phyloP scores from a whole-genome alignment of 495 filamentous ascomycete genomes.

The Xylaria scruposa region DNA sequence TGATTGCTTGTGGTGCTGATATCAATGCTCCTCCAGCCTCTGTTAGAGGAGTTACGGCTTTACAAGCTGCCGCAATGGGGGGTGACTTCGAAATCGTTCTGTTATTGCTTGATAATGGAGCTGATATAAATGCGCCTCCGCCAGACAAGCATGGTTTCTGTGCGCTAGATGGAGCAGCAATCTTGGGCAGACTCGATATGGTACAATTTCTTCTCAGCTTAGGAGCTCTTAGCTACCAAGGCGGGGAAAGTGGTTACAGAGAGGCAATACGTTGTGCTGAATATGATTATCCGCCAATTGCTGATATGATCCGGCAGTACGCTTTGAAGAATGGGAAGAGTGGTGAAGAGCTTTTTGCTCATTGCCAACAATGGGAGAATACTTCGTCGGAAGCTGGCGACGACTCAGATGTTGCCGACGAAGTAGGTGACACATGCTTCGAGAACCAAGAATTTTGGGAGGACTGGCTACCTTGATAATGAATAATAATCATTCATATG shows the following conservation, averaged over 20 bases:
- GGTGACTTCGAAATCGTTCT: not conserved
- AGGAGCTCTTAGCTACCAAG: constrained; percentile 24
- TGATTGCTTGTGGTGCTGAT: constrained; percentile 27
- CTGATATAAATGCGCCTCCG: constrained; percentile 27
- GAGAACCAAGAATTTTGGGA: not conserved
- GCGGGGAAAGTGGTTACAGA: constrained; percentile 27
- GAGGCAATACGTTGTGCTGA: constrained; percentile 21
- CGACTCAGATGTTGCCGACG: not conserved
- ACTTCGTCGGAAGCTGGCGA: not conserved
- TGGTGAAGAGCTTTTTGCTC: not conserved
- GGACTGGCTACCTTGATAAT: not conserved
- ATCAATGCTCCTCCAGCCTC: constrained; percentile 23
- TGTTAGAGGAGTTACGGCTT: not conserved
- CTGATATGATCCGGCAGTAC: not conserved
- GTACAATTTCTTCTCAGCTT: constrained; percentile 29
- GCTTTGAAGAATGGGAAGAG: constrained; percentile 11
- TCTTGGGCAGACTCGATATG: constrained; percentile 25
- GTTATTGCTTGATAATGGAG: constrained; percentile 33
- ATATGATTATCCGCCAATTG: not conserved
- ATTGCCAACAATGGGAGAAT: not conserved
- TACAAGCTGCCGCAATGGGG: not conserved
- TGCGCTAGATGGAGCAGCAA: constrained; percentile 23
- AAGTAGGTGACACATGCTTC: not conserved
- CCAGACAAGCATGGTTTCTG: not conserved
- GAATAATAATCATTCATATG: too few relatives aligned